Evolutionary conservation across 176 grass and related monocot species (phyloP), one percentile per base, ranked within the genome.

Genomic region (Avena atlantica): DNA sequence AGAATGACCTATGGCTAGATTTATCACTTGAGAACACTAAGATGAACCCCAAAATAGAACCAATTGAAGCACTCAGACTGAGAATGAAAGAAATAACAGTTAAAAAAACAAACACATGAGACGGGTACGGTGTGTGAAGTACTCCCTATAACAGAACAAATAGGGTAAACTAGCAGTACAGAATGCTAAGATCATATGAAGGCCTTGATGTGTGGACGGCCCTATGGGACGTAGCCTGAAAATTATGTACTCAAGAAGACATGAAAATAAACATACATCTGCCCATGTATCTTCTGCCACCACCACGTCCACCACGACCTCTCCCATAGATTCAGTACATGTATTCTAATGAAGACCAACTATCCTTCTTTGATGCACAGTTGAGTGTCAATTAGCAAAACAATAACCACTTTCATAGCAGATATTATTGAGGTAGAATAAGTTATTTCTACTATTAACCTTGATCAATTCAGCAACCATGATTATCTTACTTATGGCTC

Each of bases 381-480:
- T 58, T 16, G 36, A 44, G 37, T 52, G 48, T n/a, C 65, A 87
- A 74, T 74, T 70, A 45, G 69, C 15, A 58, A 80, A 87, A 52
- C 21, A 66, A 83, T 5, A 48, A 78, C 9, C 31, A 52, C 31
- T 56, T 78, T 27, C 21, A 27, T 49, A 90, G 49, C 63, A 67
- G 20, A 86, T 61, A 68, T 70, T 69, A 45, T 36, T 44, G 42
- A 67, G 70, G 25, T 13, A 9, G 6, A 80, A 65, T 80, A 65
- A 45, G 11, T 53, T 47, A 34, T 44, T 47, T 25, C 73, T 71
- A 63, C 1, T 10, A 80, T 31, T 47, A 76, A 95, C 95, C 92
- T 94, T 97, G 40, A 93, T 92, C 85, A 97, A 78, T 84, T 97
- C 95, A 72, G 84, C 95, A 87, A 97, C 80, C 89, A 97, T 89